A percentile compares a stretch with the other conserved stretches of the same genome.
Evolutionary conservation across 352 stramenopile species (phyloP).

Genomic region (Pythium volutum): DNA sequence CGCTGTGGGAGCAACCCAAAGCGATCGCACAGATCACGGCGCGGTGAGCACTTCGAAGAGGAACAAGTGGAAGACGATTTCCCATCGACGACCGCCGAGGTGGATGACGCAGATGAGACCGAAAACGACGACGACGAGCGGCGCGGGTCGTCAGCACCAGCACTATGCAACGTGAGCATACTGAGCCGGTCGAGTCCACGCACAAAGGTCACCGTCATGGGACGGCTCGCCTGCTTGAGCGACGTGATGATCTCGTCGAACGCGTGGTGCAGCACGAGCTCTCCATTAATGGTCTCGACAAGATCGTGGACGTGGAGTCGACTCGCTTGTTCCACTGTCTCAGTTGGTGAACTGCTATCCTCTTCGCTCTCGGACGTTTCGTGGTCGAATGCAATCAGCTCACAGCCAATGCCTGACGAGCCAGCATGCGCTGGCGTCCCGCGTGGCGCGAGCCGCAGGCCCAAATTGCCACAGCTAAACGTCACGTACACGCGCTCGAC

Average conservation of each 20-base stretch:
- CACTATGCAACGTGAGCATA: background rate
- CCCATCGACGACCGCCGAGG: constrained; percentile 15
- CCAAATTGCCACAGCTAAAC: constrained; percentile 46
- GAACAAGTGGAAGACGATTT: background rate
- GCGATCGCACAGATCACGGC: constrained; percentile 42
- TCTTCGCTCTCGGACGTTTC: background rate
- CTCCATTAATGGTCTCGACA: constrained; percentile 47
- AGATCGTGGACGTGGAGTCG: constrained; percentile 30
- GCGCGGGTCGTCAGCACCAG: background rate
- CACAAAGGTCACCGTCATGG: constrained; percentile 48
- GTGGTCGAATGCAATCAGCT: constrained; percentile 30
- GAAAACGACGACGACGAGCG: constrained; percentile 12
- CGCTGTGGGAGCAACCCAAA: constrained; percentile 37
- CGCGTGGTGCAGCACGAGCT: constrained; percentile 32
- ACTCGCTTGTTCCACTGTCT: background rate
- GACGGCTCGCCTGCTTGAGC: constrained; percentile 40
- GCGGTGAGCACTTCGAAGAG: constrained; percentile 20
- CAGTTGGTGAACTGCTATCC: background rate
- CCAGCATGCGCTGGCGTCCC: background rate
- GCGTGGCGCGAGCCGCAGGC: constrained; percentile 32
- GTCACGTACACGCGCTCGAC: constrained; percentile 43
- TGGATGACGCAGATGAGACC: constrained; percentile 8
- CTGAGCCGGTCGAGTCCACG: constrained; percentile 33
- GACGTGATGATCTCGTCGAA: constrained; percentile 32
- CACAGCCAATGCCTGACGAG: constrained; percentile 15